phyloP scores from a whole-genome alignment of 1,139 yeast species.

The Sugiyamaella sp. region DNA sequence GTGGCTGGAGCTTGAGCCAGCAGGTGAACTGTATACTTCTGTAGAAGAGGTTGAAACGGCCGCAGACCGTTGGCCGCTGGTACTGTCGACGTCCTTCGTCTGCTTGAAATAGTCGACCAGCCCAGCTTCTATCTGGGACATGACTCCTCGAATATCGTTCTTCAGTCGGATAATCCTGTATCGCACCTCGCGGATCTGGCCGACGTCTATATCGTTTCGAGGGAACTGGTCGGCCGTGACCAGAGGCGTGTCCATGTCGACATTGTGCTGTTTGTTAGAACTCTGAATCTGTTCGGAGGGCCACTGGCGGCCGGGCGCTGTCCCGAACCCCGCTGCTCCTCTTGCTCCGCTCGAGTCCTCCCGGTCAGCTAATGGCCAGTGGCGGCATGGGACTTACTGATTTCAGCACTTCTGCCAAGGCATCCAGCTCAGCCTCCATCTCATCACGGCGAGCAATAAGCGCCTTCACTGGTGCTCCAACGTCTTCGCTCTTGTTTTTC shows the following conservation, averaged over 20 bases:
- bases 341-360: not conserved
- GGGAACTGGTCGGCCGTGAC: slow-evolving; percentile 82
- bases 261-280: slow-evolving; percentile 41
- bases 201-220: slow-evolving; percentile 78
- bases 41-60: slow-evolving; percentile 11
- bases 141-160: slow-evolving; percentile 63
- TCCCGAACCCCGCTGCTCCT: too few relatives aligned
- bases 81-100: slow-evolving; percentile 12
- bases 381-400: slow-evolving; percentile 29
- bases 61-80: slow-evolving; percentile 17
- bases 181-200: slow-evolving; percentile 60
- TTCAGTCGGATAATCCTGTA: slow-evolving; percentile 65
- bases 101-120: slow-evolving; percentile 49
- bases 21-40: too few relatives aligned
- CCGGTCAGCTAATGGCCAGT: not conserved
- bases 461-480: slow-evolving; percentile 19
- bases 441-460: slow-evolving; percentile 30
- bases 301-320: not conserved
- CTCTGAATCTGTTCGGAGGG: too few relatives aligned
- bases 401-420: slow-evolving; percentile 35
- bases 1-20: too few relatives aligned
- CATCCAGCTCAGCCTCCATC: slow-evolving; percentile 38
- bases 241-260: slow-evolving; percentile 66
- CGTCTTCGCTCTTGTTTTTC: not conserved
- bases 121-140: slow-evolving; percentile 52